Conservation (phyloP, 805 yeast species). For the Suhomyces kilbournensis region DNA sequence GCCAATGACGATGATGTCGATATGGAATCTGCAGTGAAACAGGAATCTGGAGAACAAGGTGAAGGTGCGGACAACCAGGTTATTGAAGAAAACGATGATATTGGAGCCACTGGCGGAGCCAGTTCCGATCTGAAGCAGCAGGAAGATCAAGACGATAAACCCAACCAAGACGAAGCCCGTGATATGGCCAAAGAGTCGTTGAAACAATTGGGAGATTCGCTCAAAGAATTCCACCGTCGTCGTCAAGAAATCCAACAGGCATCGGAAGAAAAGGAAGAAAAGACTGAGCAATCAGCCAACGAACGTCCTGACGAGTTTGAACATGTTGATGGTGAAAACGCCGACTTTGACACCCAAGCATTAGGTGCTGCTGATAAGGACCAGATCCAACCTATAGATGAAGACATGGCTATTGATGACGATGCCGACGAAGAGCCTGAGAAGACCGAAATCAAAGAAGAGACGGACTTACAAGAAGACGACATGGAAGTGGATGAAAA, state of each 20-base stretch:
- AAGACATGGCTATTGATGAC: constrained; percentile 79
- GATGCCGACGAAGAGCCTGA: constrained; percentile 25
- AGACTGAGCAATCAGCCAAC: constrained; percentile 50
- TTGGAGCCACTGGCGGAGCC: constrained; percentile 64
- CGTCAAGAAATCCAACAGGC: constrained; percentile 83
- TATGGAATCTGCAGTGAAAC: constrained; percentile 57
- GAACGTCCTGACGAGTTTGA: constrained; percentile 83
- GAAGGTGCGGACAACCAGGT: constrained; percentile 59
- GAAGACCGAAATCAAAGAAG: constrained; percentile 10
- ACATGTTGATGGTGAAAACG: constrained; percentile 75
- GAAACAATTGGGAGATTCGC: constrained; percentile 85
- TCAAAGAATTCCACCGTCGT: constrained; percentile 89
- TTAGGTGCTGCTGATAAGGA: constrained; percentile 85
- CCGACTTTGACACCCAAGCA: constrained; percentile 84
- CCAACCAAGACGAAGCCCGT: constrained; percentile 50
- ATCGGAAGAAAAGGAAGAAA: constrained; percentile 35
- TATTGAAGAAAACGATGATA: constrained; percentile 58
- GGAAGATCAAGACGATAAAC: constrained; percentile 34
- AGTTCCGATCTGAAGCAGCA: constrained; percentile 38
- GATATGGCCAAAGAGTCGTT: constrained; percentile 72
- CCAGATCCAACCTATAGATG: constrained; percentile 71
- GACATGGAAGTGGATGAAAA: constrained; percentile 12
- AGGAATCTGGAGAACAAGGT: constrained; percentile 58
- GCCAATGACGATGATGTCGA: constrained; percentile 46
- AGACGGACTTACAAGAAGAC: constrained; percentile 14